phyloP scores from a whole-genome alignment of 1,284 basidiomycete genomes.

The Paramarasmius palmivorus region DNA sequence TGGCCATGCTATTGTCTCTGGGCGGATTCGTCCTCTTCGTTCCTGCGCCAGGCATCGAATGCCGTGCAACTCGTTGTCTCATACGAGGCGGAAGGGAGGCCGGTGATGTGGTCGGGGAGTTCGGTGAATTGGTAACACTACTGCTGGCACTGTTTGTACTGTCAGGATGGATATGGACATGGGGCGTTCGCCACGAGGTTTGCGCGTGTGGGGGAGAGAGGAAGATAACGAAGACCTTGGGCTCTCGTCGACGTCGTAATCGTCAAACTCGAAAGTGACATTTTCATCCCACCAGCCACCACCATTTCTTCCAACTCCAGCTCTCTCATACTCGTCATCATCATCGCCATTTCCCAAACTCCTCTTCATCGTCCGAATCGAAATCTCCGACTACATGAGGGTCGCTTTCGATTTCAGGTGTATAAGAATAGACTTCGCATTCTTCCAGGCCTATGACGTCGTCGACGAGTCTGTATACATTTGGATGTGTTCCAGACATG shows the following conservation, averaged over 20 bases:
- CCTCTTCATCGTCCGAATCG: slow-evolving; percentile 3
- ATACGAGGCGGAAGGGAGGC: background rate
- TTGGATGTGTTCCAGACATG: slow-evolving; percentile 73
- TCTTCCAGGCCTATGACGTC: slow-evolving; percentile 89
- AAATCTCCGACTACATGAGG: slow-evolving; percentile 78
- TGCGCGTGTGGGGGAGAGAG: background rate
- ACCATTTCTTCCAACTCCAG: background rate
- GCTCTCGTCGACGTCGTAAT: slow-evolving; percentile 70
- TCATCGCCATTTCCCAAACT: slow-evolving; percentile 1
- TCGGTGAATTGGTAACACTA: slow-evolving; percentile 6
- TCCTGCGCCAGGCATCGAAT: background rate
- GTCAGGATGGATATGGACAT: background rate
- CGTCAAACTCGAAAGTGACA: slow-evolving; percentile 73
- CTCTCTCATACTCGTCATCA: slow-evolving; percentile 30
- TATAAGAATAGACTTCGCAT: slow-evolving; percentile 95
- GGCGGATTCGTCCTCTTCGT: background rate
- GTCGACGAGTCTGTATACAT: slow-evolving; percentile 86
- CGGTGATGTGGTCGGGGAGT: background rate
- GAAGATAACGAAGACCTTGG: slow-evolving; percentile 20
- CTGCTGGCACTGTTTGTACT: slow-evolving; percentile 1
- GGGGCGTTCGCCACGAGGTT: background rate
- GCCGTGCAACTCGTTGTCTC: background rate
- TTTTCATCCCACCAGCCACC: slow-evolving; percentile 44
- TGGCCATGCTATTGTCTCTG: slow-evolving; percentile 1
- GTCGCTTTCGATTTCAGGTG: slow-evolving; percentile 93